Evolutionary conservation across 148 eudicot genomes (phyloP), one percentile per base, ranked within the genome.

Genomic region (Beta vulgaris): DNA sequence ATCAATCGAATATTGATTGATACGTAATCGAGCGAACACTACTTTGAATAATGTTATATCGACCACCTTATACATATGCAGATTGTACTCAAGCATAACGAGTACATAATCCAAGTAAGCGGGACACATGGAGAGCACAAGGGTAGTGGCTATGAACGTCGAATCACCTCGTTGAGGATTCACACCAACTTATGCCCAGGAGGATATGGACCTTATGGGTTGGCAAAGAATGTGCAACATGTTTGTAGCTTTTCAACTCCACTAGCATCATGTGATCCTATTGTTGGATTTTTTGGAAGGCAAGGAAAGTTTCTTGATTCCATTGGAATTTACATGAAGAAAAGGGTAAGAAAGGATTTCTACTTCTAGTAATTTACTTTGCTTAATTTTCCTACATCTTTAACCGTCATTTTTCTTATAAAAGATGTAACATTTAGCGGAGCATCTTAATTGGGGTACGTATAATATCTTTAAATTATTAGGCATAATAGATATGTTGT

Each of bases 131-230:
- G 77, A 14, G 43, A 46, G 40, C 68, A 62, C 40, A 25, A 75
- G 28, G n/a, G 31, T 29, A 37, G 44, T 28, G 36, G 62, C 11
- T 46, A 44, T 37, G 36, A 51, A 18, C 42, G 71, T 18, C 23
- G 42, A 9, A 53, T 75, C 34, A 57, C 77, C 3, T n/a, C 71
- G 4, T 25, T 75, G 68, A 75, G 23, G 71, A 49, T 75, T 0
- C 77, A 75, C 37, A 75, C 71, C 23, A 75, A 65, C 5, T 16
- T 35, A 25, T 15, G 44, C 13, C 71, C 77, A 0, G 25, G 5
- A 48, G 77, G 77, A 26, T 75, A 75, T 42, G 77, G 77, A 42
- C 77, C 77, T 0, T 62, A 74, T 35, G 77, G 77, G 2, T 18
- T 32, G 1, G 69, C 44, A 2, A 62, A 9, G 55, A 31, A 28